A percentile compares a stretch with the other conserved stretches of the same genome.
Conservation (phyloP, 2,329 filamentous ascomycete genomes). For the Monosporascus sp. region DNA sequence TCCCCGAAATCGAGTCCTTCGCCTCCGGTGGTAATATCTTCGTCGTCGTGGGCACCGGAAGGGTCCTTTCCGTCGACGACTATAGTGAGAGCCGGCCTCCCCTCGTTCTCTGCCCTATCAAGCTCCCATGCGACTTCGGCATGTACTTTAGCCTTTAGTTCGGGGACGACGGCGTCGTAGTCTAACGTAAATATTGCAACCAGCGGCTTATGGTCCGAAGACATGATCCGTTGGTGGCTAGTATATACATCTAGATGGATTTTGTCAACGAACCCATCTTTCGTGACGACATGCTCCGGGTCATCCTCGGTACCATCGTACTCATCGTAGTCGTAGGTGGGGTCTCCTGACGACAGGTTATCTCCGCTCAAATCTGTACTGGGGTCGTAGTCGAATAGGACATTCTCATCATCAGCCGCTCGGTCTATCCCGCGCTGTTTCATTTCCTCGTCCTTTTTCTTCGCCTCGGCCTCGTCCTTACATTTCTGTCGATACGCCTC, state of each 20-base stretch:
- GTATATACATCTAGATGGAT: slow-evolving; percentile 64
- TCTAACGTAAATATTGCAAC: slow-evolving; percentile 76
- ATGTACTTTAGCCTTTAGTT: slow-evolving; percentile 77
- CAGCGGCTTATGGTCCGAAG: slow-evolving; percentile 93
- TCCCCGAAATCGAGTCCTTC: slow-evolving; percentile 74
- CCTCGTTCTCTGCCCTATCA: slow-evolving; percentile 88
- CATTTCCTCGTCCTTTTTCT: slow-evolving; percentile 78
- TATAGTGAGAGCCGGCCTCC: slow-evolving; percentile 73
- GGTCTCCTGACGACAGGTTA: slow-evolving; percentile 29
- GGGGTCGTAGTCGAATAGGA: slow-evolving; percentile 87
- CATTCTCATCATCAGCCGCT: slow-evolving; percentile 69
- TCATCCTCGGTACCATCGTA: slow-evolving; percentile 43
- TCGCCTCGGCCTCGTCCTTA: slow-evolving; percentile 58
- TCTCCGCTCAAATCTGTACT: slow-evolving; percentile 59
- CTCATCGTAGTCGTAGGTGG: slow-evolving; percentile 56
- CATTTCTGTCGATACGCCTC: slow-evolving; percentile 58
- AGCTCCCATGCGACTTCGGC: slow-evolving; percentile 82
- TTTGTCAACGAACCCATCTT: slow-evolving; percentile 50
- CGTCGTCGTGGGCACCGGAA: slow-evolving; percentile 23
- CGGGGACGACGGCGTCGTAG: slow-evolving; percentile 81
- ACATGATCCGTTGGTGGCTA: slow-evolving; percentile 82
- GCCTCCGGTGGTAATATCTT: slow-evolving; percentile 35
- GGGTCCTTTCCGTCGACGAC: slow-evolving; percentile 62
- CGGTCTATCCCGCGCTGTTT: slow-evolving; percentile 70
- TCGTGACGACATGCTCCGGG: slow-evolving; percentile 46